Conservation (phyloP, 352 stramenopile species). For the Phytophthora hybrid region DNA sequence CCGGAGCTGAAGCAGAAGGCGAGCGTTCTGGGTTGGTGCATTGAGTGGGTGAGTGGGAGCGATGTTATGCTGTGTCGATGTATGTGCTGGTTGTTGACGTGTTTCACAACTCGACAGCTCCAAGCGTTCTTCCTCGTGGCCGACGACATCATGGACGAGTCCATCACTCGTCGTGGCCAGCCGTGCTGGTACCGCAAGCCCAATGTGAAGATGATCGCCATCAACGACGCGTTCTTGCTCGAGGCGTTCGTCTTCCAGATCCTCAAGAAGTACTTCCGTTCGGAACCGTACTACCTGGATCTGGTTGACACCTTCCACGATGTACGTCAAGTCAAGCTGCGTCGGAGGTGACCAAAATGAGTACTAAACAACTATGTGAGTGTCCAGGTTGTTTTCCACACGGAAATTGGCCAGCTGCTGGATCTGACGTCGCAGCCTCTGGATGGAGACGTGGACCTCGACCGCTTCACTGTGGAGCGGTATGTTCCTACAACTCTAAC, state of each 20-base stretch:
- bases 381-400: conserved; percentile 95
- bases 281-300: conserved; percentile 89
- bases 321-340: conserved; percentile 37
- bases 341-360: neutral
- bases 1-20: conserved; percentile 84
- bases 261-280: conserved; percentile 89
- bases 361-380: neutral
- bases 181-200: conserved; percentile 97
- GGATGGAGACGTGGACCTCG: conserved; percentile 83
- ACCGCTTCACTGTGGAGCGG: conserved; percentile 94
- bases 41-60: conserved; percentile 92
- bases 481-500: conserved; percentile 50
- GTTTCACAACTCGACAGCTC: conserved; percentile 55
- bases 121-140: conserved; percentile 99
- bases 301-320: conserved; percentile 97
- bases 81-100: neutral
- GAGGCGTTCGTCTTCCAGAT: conserved; percentile 94
- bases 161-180: conserved; percentile 94
- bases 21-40: conserved; percentile 97
- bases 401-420: conserved; percentile 96
- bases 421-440: conserved; percentile 92
- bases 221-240: conserved; percentile 97
- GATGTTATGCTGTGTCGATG: neutral
- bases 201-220: conserved; percentile 94
- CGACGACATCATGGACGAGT: conserved; percentile 99